Base-by-base conservation (phyloP, 441 rosid species). In the Euphorbia celastroides region DNA sequence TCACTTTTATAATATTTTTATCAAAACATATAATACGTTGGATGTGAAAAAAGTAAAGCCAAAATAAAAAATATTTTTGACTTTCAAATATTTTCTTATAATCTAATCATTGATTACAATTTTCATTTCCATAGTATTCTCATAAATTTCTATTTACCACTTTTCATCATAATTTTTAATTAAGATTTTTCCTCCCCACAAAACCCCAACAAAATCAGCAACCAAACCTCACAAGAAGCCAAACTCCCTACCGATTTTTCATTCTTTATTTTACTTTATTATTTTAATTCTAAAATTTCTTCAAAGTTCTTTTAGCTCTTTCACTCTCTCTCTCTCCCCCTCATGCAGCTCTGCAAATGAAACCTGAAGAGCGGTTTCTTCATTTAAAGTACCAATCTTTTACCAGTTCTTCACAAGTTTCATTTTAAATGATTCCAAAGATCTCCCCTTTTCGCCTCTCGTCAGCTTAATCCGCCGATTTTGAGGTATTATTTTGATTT, bases 141-240 rank as follows among this genome's bases (percentile, higher is more conserved):
- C 20, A 16, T 30, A 57, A 38, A 20, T 59, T 62, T n/a, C 44
- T 20, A 11, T 19, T 28, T 17, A 31, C 38, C 12, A 34, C 30
- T 9, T 50, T 52, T 67, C 58, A 70, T 67, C 26, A 42, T 25
- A 27, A 22, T 67, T 69, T 51, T 67, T 72, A 54, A 60, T 69
- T 78, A 67, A 52, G 62, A 56, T 60, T 38, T 64, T 51, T 31
- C 12, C 12, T 67, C 50, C 48, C 19, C 50, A 31, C 62, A 32
- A 72, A 56, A 22, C 73, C 72, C 73, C 70, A 80, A 77, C 68
- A 79, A 79, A 80, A 81, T 77, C 82, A 63, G 71, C 80, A 77
- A 73, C 82, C n/a, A 78, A 42, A 48, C 72, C 65, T 10, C 50
- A 61, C 60, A 17, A 60, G 57, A 57, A 46, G 22, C 52, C 52